A percentile compares a stretch with the other conserved stretches of the same genome.
Conservation (phyloP, 176 grass and related monocot species). For the Otatea glauca region DNA sequence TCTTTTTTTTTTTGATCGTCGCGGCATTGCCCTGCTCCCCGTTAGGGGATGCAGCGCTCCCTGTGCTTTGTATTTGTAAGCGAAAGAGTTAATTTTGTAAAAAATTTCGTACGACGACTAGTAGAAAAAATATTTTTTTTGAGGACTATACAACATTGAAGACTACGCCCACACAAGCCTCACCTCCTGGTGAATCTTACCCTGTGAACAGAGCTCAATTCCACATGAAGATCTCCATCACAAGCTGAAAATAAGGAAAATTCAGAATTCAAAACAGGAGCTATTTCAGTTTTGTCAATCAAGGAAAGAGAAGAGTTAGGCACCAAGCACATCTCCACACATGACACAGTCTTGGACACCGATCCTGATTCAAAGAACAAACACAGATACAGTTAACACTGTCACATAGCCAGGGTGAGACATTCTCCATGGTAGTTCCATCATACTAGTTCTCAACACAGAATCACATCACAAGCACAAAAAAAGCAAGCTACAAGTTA, state of each 20-base stretch:
- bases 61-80: too few species aligned
- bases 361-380: slow-evolving; percentile 1
- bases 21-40: too few species aligned
- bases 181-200: neutral
- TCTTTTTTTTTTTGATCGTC: too few species aligned
- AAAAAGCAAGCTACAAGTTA: slow-evolving; percentile 41
- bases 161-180: neutral
- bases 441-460: neutral
- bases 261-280: slow-evolving; percentile 6
- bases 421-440: slow-evolving; percentile 19
- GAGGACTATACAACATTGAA: too few species aligned
- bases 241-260: neutral
- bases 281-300: neutral
- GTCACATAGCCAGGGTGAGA: neutral
- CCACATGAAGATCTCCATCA: neutral
- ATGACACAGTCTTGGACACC: neutral
- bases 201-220: neutral
- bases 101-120: too few species aligned
- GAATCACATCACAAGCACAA: slow-evolving; percentile 10
- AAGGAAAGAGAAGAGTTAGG: neutral
- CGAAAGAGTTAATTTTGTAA: too few species aligned
- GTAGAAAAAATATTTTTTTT: too few species aligned
- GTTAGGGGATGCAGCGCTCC: too few species aligned
- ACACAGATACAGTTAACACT: neutral
- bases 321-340: neutral